A percentile compares a stretch with the other conserved stretches of the same genome.
Conservation (phyloP, 768 basidiomycete genomes). For the Tylopilus vinaceipallidus region DNA sequence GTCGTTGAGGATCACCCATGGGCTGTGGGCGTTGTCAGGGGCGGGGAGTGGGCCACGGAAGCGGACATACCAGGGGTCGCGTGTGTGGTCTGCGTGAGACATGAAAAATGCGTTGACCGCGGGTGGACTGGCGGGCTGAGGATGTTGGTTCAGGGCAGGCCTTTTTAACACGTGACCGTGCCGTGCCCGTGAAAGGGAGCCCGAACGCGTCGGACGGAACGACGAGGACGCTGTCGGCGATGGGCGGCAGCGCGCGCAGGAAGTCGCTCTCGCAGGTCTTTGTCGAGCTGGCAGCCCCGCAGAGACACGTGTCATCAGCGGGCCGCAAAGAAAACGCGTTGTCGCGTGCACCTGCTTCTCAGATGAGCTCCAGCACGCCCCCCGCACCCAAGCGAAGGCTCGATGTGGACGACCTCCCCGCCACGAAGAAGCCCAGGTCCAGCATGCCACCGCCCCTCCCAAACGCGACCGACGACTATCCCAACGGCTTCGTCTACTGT, state of each 20-base stretch:
- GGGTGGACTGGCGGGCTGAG: not conserved
- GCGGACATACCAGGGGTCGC: constrained; percentile 76
- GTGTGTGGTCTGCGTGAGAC: constrained; percentile 90
- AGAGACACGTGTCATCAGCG: constrained; percentile 28
- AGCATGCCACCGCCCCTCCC: constrained; percentile 12
- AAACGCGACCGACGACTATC: constrained; percentile 29
- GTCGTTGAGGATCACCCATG: constrained; percentile 98
- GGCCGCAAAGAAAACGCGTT: constrained; percentile 46
- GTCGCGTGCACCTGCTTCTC: constrained; percentile 36
- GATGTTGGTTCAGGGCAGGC: constrained; percentile 35
- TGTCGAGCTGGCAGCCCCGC: constrained; percentile 53
- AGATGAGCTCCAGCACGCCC: constrained; percentile 31
- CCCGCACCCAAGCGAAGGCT: constrained; percentile 50
- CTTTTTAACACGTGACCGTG: constrained; percentile 32
- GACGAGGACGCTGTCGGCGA: constrained; percentile 4
- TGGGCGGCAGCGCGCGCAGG: too few species aligned
- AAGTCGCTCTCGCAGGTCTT: too few species aligned
- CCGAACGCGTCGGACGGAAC: constrained; percentile 25
- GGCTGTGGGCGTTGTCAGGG: constrained; percentile 46
- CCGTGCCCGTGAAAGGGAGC: constrained; percentile 26
- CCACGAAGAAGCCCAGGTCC: constrained; percentile 28
- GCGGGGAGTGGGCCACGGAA: too few species aligned
- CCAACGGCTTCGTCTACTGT: constrained; percentile 51
- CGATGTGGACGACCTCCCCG: constrained; percentile 30
- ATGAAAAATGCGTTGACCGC: constrained; percentile 37